Evolutionary conservation across 371 early-diverging fungal genomes (phyloP).

Genomic region (Mucor circinelloides): DNA sequence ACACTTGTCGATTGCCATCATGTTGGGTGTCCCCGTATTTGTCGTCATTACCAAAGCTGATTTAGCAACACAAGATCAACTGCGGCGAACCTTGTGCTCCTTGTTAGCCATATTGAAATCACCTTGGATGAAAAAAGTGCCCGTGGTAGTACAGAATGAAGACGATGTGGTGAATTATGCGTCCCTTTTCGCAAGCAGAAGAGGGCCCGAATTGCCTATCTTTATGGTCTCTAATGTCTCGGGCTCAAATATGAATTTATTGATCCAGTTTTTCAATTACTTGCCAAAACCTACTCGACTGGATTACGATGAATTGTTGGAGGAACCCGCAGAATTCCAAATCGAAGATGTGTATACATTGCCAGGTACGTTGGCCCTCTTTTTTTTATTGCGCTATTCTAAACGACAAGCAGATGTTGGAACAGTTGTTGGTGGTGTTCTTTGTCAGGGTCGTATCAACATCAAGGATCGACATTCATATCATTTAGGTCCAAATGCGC

Average conservation of each 20-base stretch:
- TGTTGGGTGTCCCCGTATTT: constrained; percentile 83
- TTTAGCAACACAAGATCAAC: constrained; percentile 80
- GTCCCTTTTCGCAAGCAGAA: constrained; percentile 54
- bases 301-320: constrained; percentile 40
- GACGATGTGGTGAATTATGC: constrained; percentile 75
- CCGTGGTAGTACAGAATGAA: constrained; percentile 71
- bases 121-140: constrained; percentile 78
- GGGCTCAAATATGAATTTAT: constrained; percentile 77
- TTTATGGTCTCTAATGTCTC: constrained; percentile 89
- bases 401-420: constrained; percentile 48
- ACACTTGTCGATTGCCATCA: constrained; percentile 83
- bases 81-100: constrained; percentile 57
- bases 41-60: constrained; percentile 91
- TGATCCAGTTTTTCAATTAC: constrained; percentile 76
- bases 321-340: constrained; percentile 74
- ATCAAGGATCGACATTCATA: constrained; percentile 32
- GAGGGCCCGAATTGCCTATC: constrained; percentile 73
- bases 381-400: neutral
- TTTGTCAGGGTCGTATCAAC: constrained; percentile 53
- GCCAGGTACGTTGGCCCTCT: constrained; percentile 64
- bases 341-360: constrained; percentile 88
- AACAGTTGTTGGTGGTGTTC: constrained; percentile 56
- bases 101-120: constrained; percentile 70
- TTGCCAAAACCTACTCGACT: constrained; percentile 54
- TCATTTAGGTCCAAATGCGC: constrained; percentile 57